phyloP scores from a whole-genome alignment of 192 early-diverging fungal genomes.

The Thoreauomyces humboldtii region DNA sequence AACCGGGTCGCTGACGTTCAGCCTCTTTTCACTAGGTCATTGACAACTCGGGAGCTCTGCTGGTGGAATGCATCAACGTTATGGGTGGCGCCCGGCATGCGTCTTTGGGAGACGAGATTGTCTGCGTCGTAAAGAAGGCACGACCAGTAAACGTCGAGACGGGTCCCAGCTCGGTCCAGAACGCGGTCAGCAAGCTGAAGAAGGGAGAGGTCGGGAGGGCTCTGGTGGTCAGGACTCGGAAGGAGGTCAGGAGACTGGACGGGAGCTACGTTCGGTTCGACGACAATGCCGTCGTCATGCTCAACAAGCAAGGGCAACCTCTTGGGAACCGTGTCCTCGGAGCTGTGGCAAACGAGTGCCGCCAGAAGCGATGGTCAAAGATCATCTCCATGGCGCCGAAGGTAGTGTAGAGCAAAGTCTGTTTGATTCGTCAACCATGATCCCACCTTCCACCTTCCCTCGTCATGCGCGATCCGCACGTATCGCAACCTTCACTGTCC shows the following conservation, averaged over 20 bases:
- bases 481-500: too few relatives aligned
- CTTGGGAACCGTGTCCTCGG: constrained; percentile 92
- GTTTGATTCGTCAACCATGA: too few relatives aligned
- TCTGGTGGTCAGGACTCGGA: constrained; percentile 84
- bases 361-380: constrained; percentile 96
- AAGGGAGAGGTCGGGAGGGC: constrained; percentile 94
- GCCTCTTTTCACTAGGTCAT: constrained; percentile 62
- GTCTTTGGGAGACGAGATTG: constrained; percentile 85
- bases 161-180: not conserved
- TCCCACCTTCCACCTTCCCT: too few relatives aligned
- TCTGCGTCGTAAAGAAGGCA: constrained; percentile 92
- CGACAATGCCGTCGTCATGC: constrained; percentile 93
- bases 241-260: constrained; percentile 84
- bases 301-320: constrained; percentile 92
- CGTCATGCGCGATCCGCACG: too few relatives aligned
- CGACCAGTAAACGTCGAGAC: constrained; percentile 59
- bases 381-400: constrained; percentile 88
- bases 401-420: constrained; percentile 75
- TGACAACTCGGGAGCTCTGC: constrained; percentile 93
- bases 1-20: not conserved
- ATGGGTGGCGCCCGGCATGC: constrained; percentile 52
- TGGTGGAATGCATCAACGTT: constrained; percentile 95
- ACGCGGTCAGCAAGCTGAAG: constrained; percentile 71
- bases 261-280: constrained; percentile 92
- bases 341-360: constrained; percentile 81